Evolutionary conservation across 2,329 filamentous ascomycete species (phyloP).

Genomic region (Phialophora macrospora): DNA sequence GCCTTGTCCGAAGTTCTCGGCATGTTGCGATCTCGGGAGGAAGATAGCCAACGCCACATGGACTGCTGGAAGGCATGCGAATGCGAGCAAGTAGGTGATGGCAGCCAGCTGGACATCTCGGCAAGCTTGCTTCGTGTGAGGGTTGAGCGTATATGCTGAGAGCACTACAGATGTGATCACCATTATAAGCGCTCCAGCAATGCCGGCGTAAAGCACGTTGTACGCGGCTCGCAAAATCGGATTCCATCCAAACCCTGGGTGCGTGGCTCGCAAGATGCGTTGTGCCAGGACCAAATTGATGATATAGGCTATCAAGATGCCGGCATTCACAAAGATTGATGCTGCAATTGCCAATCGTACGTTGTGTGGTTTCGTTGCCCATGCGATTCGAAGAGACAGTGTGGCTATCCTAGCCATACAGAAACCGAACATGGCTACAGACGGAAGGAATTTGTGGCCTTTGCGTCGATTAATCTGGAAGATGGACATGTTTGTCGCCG

Average conservation of each 20-base stretch:
- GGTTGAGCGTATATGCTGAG: slow-evolving; percentile 68
- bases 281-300: slow-evolving; percentile 78
- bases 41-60: slow-evolving; percentile 57
- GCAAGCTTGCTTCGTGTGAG: slow-evolving; percentile 56
- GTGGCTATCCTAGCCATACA: slow-evolving; percentile 56
- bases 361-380: slow-evolving; percentile 55
- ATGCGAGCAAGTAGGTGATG: slow-evolving; percentile 63
- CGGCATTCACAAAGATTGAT: slow-evolving; percentile 72
- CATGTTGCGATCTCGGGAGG: slow-evolving; percentile 49
- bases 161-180: slow-evolving; percentile 70
- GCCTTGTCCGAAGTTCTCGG: slow-evolving; percentile 70
- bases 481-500: slow-evolving; percentile 52
- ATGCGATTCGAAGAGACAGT: slow-evolving; percentile 57
- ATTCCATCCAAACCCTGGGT: slow-evolving; percentile 73
- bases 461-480: slow-evolving; percentile 50
- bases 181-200: slow-evolving; percentile 67
- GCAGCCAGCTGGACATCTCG: slow-evolving; percentile 69
- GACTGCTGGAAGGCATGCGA: slow-evolving; percentile 70
- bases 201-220: slow-evolving; percentile 61
- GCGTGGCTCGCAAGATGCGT: slow-evolving; percentile 73
- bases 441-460: slow-evolving; percentile 57
- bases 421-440: slow-evolving; percentile 53
- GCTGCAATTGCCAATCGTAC: slow-evolving; percentile 61
- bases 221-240: slow-evolving; percentile 58
- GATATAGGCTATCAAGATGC: slow-evolving; percentile 76